These are phyloP conservation scores for Sindora glabra DNA, from an alignment of 306 rosid species.

Conservation along the genomic window DNA sequence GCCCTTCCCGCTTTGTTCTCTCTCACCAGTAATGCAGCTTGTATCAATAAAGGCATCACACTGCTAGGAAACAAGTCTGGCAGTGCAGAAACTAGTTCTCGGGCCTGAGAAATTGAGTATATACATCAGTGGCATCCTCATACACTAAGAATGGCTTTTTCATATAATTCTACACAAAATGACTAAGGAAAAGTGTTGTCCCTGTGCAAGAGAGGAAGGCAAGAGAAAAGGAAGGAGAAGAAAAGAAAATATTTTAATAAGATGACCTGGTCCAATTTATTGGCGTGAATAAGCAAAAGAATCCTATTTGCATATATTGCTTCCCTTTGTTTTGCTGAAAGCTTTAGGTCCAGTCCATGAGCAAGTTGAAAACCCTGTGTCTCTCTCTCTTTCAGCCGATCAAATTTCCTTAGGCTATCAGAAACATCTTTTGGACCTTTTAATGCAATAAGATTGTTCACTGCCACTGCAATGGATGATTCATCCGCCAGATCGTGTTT, in stretches of 20 bases:
- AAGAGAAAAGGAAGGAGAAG: not conserved
- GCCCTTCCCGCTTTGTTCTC: conserved; percentile 92
- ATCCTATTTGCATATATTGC: conserved; percentile 74
- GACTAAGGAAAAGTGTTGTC: not conserved
- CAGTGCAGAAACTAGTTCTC: conserved; percentile 73
- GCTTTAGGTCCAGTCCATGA: conserved; percentile 66
- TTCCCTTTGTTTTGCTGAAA: conserved; percentile 63
- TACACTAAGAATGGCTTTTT: not conserved
- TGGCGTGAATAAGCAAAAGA: conserved; percentile 89
- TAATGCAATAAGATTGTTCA: conserved; percentile 73
- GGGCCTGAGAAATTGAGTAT: conserved; percentile 48
- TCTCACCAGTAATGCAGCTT: conserved; percentile 82
- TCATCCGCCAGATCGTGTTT: conserved; percentile 80
- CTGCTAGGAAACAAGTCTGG: conserved; percentile 74
- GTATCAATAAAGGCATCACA: conserved; percentile 63
- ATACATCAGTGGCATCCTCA: conserved; percentile 7
- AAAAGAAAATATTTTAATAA: not conserved
- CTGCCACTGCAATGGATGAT: conserved; percentile 78
- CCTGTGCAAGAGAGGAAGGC: not conserved
- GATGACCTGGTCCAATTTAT: conserved; percentile 80
- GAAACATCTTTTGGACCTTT: conserved; percentile 91
- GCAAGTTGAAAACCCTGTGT: conserved; percentile 59
- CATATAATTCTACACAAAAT: not conserved
- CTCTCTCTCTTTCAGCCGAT: conserved; percentile 78
- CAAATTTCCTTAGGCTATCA: conserved; percentile 89